A percentile compares a stretch with the other conserved stretches of the same genome.
Conservation (phyloP, 345 rosid genomes). For the Murraya koenigii region DNA sequence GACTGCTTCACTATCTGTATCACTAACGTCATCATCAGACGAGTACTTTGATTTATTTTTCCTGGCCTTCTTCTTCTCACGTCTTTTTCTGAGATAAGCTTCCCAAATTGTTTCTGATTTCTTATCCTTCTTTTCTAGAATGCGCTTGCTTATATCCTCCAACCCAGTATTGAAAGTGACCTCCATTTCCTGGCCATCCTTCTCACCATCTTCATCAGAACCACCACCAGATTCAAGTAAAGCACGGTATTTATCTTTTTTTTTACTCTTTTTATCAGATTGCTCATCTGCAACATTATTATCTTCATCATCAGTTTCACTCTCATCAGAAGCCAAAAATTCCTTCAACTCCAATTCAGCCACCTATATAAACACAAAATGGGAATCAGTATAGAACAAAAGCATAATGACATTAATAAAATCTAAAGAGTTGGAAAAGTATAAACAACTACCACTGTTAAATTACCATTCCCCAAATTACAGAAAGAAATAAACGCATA, state of each 20-base stretch:
- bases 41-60: slow-evolving; percentile 56
- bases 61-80: slow-evolving; percentile 69
- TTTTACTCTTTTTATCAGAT: slow-evolving; percentile 43
- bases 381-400: slow-evolving; percentile 18
- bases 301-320: slow-evolving; percentile 62
- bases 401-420: neutral
- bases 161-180: slow-evolving; percentile 87
- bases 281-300: slow-evolving; percentile 30
- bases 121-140: slow-evolving; percentile 70
- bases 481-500: neutral
- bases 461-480: neutral
- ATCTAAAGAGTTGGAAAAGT: neutral
- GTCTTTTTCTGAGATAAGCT: slow-evolving; percentile 47
- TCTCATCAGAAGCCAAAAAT: slow-evolving; percentile 81
- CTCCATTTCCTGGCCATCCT: slow-evolving; percentile 79
- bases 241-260: slow-evolving; percentile 59
- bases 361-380: slow-evolving; percentile 40
- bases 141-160: slow-evolving; percentile 79
- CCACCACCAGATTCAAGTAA: slow-evolving; percentile 59
- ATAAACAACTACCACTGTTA: neutral
- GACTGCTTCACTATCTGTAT: slow-evolving; percentile 31
- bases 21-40: slow-evolving; percentile 49
- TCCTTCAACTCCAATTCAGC: slow-evolving; percentile 80
- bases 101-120: slow-evolving; percentile 84
- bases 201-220: slow-evolving; percentile 59